These are phyloP conservation scores for Phytophthora brassicae DNA, from an alignment of 352 stramenopile species.

Conservation along the genomic window DNA sequence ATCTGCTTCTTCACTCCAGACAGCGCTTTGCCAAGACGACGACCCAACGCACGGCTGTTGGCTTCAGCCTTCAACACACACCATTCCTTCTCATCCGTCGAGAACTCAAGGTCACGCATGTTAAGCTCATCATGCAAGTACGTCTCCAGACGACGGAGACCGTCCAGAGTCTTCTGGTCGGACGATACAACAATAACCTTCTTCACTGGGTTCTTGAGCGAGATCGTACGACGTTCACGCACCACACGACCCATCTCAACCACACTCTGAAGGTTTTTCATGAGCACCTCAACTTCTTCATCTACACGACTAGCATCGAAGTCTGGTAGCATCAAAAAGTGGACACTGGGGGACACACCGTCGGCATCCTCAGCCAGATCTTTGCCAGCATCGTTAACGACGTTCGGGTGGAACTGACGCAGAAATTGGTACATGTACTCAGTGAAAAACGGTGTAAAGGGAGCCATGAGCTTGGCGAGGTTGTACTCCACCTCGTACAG, in stretches of 20 bases:
- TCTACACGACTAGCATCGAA: constrained; percentile 94
- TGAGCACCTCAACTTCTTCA: constrained; percentile 90
- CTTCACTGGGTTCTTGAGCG: constrained; percentile 97
- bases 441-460: constrained; percentile 99
- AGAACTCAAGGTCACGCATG: constrained; percentile 91
- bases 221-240: constrained; percentile 96
- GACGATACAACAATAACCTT: constrained; percentile 95
- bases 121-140: constrained; percentile 99
- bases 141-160: constrained; percentile 77
- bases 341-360: constrained; percentile 92
- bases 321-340: constrained; percentile 95
- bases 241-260: constrained; percentile 97
- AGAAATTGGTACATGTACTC: constrained; percentile 99
- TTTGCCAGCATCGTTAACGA: constrained; percentile 59
- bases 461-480: constrained; percentile 95
- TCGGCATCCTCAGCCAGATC: constrained; percentile 91
- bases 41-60: constrained; percentile 94
- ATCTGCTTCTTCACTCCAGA: constrained; percentile 89
- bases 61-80: constrained; percentile 94
- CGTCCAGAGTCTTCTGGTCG: constrained; percentile 76
- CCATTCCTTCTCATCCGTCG: constrained; percentile 89
- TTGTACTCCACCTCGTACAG: constrained; percentile 99
- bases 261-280: constrained; percentile 96
- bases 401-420: constrained; percentile 93
- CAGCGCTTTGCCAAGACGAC: constrained; percentile 97